phyloP scores from a whole-genome alignment of 1,139 yeast species.

The Saccharomyces hybrid region DNA sequence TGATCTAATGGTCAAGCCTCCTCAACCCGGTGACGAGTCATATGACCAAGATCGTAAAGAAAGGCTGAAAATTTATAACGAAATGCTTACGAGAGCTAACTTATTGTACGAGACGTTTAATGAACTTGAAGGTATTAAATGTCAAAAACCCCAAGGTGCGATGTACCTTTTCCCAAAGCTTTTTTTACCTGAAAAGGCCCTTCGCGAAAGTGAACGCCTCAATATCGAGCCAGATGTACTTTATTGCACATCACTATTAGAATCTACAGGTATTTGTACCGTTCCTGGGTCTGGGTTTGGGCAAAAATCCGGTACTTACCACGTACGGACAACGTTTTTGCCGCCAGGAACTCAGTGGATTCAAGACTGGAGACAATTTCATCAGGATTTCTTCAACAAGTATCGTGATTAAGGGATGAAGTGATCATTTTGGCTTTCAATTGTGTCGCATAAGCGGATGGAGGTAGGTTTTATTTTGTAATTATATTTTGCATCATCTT shows the following conservation, averaged over 20 bases:
- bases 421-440: background rate
- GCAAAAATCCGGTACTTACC: conserved; percentile 79
- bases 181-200: conserved; percentile 53
- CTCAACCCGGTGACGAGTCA: conserved; percentile 65
- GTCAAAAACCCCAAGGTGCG: conserved; percentile 91
- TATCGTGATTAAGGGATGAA: conserved; percentile 33
- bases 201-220: conserved; percentile 49
- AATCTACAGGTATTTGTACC: conserved; percentile 87
- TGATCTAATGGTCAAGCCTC: conserved; percentile 90
- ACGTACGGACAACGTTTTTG: conserved; percentile 88
- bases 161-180: conserved; percentile 91
- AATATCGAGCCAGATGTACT: conserved; percentile 69
- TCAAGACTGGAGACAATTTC: conserved; percentile 66
- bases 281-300: conserved; percentile 98
- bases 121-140: conserved; percentile 69
- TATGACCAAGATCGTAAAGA: conserved; percentile 62
- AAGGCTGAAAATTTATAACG: conserved; percentile 49
- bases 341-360: conserved; percentile 94
- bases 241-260: conserved; percentile 75
- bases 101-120: conserved; percentile 62
- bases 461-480: background rate
- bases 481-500: conserved; percentile 1
- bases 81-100: conserved; percentile 56
- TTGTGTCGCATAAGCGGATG: background rate
- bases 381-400: conserved; percentile 55